A percentile compares a stretch with the other conserved stretches of the same genome.
Evolutionary conservation across 2,329 filamentous ascomycete species (phyloP).

Genomic region (Fusarium brachygibbosum): DNA sequence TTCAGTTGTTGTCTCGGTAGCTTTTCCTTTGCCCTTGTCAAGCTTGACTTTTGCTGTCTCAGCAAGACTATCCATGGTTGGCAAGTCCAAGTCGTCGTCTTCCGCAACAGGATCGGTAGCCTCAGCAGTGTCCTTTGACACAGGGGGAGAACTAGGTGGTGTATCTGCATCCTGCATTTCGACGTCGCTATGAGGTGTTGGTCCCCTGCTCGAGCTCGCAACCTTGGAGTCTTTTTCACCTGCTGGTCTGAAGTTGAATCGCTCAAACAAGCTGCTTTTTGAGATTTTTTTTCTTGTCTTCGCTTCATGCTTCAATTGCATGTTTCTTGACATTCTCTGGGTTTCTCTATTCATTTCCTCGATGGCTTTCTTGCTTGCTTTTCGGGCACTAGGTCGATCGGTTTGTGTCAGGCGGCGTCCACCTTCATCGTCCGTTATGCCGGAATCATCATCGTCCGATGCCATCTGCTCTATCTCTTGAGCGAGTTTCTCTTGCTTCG

Average conservation of each 20-base stretch:
- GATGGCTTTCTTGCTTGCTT: slow-evolving; percentile 93
- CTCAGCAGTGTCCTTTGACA: slow-evolving; percentile 49
- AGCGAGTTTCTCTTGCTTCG: slow-evolving; percentile 53
- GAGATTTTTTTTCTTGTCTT: slow-evolving; percentile 93
- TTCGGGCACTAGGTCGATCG: slow-evolving; percentile 75
- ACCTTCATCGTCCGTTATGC: slow-evolving; percentile 72
- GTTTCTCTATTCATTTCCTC: slow-evolving; percentile 97
- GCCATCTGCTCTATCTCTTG: slow-evolving; percentile 55
- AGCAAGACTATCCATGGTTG: slow-evolving; percentile 55
- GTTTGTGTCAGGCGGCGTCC: slow-evolving; percentile 77
- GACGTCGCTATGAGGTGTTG: slow-evolving; percentile 65
- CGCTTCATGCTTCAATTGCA: slow-evolving; percentile 91
- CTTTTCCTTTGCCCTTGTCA: slow-evolving; percentile 74
- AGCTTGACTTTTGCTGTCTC: slow-evolving; percentile 51
- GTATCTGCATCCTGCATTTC: slow-evolving; percentile 69
- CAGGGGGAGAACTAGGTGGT: slow-evolving; percentile 78
- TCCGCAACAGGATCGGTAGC: slow-evolving; percentile 13
- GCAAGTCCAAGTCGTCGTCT: slow-evolving; percentile 37
- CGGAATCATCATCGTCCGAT: slow-evolving; percentile 59
- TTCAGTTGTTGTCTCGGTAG: slow-evolving; percentile 43
- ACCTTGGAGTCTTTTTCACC: slow-evolving; percentile 55
- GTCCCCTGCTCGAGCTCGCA: slow-evolving; percentile 69
- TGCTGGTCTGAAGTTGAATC: slow-evolving; percentile 79
- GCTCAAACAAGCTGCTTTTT: slow-evolving; percentile 84
- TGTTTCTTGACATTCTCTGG: slow-evolving; percentile 87